Percentiles rank a stretch among this genome's conserved stretches.
Evolutionary conservation across 2,329 filamentous ascomycete genomes (phyloP).

Genomic region (Pseudocercospora crystallina): DNA sequence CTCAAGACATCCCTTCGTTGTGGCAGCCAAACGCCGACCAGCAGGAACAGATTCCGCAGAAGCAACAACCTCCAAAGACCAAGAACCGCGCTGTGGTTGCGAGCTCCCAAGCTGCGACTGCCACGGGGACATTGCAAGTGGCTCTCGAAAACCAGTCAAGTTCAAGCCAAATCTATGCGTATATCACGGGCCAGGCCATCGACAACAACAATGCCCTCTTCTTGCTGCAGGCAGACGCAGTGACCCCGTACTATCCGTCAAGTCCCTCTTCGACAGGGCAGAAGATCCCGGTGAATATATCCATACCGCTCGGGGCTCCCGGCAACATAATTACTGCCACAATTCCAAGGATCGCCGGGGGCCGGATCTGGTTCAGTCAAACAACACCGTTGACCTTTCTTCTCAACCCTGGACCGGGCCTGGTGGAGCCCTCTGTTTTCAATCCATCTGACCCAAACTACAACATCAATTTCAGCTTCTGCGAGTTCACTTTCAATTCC

Average conservation of each 20-base stretch:
- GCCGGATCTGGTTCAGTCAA: constrained; percentile 39
- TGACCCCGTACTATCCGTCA: constrained; percentile 37
- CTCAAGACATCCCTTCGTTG: constrained; percentile 3
- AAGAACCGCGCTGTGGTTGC: constrained; percentile 16
- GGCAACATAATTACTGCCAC: constrained; percentile 35
- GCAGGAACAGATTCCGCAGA: constrained; percentile 4
- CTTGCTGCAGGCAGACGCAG: constrained; percentile 36
- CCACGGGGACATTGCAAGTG: constrained; percentile 31
- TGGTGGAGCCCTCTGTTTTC: constrained; percentile 39
- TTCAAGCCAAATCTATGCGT: constrained; percentile 36
- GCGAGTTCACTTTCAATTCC: constrained; percentile 51
- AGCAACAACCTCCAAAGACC: constrained; percentile 8
- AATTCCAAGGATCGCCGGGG: constrained; percentile 38
- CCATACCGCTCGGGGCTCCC: constrained; percentile 44
- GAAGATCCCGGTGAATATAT: constrained; percentile 40
- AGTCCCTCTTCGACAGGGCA: constrained; percentile 35
- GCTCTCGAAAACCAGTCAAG: constrained; percentile 35
- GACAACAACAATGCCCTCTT: constrained; percentile 36
- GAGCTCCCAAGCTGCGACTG: constrained; percentile 23
- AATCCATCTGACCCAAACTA: constrained; percentile 45
- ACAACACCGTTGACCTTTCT: constrained; percentile 35
- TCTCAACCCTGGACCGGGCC: constrained; percentile 38
- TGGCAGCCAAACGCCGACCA: constrained; percentile 10
- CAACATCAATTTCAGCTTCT: constrained; percentile 47
- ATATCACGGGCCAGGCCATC: constrained; percentile 53